These are phyloP conservation scores for Xylariaceae sp. DNA, from an alignment of 2,329 filamentous ascomycete species.

Conservation along the genomic window DNA sequence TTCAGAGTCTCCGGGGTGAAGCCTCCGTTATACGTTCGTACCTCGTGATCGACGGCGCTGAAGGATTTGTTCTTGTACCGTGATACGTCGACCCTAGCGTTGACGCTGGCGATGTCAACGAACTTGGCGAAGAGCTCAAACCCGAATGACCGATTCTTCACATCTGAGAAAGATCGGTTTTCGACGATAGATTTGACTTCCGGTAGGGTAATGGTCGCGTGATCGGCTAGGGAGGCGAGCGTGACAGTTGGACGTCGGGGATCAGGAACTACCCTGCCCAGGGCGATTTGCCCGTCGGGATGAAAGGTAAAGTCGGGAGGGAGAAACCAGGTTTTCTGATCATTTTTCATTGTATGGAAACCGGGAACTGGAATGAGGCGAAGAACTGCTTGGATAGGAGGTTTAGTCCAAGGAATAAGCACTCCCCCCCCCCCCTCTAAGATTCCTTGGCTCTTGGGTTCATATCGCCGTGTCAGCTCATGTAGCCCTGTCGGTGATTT, in stretches of 20 bases:
- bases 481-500: too few relatives aligned
- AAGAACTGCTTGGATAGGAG: too few relatives aligned
- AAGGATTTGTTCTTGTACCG: neutral
- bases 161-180: neutral
- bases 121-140: neutral
- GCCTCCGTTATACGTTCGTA: neutral
- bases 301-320: slow-evolving; percentile 6
- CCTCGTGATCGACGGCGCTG: neutral
- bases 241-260: slow-evolving; percentile 1
- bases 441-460: too few relatives aligned
- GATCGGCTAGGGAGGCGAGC: neutral
- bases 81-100: neutral
- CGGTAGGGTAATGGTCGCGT: neutral
- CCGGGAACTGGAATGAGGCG: too few relatives aligned
- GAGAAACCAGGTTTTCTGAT: slow-evolving; percentile 2
- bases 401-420: too few relatives aligned
- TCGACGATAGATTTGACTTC: neutral
- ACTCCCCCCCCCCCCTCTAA: too few relatives aligned
- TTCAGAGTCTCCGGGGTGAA: slow-evolving; percentile 1
- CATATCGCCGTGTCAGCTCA: too few relatives aligned
- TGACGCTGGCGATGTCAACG: neutral
- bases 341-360: neutral
- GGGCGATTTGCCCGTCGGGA: slow-evolving; percentile 1
- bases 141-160: neutral
- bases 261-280: slow-evolving; percentile 6